phyloP scores from a whole-genome alignment of 345 rosid genomes.

The Raphanus sativus region DNA sequence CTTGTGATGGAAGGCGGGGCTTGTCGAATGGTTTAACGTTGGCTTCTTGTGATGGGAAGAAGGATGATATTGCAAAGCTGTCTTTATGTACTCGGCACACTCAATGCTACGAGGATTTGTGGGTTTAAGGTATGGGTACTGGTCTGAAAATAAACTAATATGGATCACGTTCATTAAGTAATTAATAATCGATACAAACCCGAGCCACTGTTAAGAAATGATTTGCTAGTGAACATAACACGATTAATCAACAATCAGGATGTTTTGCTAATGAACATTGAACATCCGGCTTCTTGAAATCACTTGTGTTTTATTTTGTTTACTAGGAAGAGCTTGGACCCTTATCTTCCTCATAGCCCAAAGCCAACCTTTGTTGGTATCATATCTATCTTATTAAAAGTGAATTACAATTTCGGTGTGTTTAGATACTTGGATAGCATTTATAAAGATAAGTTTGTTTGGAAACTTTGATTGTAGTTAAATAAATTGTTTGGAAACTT shows the following conservation, averaged over 20 bases:
- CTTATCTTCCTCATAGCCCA: no score
- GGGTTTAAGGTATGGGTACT: neutral
- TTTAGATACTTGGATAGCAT: no score
- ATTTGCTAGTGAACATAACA: neutral
- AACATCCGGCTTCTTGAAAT: constrained; percentile 50
- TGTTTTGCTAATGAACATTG: constrained; percentile 42
- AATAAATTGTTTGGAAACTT: no score
- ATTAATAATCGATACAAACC: neutral
- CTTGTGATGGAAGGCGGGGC: constrained; percentile 42
- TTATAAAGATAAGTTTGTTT: no score
- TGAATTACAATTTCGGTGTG: no score
- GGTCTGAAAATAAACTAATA: neutral
- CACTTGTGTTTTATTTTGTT: no score
- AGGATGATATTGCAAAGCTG: constrained; percentile 46
- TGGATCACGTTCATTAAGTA: no score
- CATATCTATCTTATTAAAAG: no score
- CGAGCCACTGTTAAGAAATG: neutral
- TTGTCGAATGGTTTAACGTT: constrained; percentile 44
- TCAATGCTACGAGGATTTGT: constrained; percentile 29
- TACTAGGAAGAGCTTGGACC: no score
- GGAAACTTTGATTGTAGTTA: no score
- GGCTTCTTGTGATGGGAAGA: constrained; percentile 34
- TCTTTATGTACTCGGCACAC: constrained; percentile 16
- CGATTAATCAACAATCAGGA: constrained; percentile 41
- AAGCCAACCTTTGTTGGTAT: no score